A percentile compares a stretch with the other conserved stretches of the same genome.
Conservation (phyloP, 2,329 filamentous ascomycete species). For the Pezizomycotina sp. region DNA sequence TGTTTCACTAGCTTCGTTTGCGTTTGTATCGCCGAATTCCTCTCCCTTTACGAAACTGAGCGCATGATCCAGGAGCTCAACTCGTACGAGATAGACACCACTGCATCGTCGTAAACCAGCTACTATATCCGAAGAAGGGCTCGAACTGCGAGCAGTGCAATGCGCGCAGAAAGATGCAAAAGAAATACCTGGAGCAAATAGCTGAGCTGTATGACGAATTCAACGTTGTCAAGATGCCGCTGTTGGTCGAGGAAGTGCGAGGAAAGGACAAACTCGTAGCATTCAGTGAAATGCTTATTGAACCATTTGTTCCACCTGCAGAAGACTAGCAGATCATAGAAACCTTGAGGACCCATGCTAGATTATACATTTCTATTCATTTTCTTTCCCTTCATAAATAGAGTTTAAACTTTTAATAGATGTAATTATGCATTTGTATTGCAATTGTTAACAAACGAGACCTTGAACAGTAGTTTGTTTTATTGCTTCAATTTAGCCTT, state of each 20-base stretch:
- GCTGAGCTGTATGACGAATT: slow-evolving; percentile 98
- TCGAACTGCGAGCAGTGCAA: slow-evolving; percentile 91
- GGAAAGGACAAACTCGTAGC: slow-evolving; percentile 86
- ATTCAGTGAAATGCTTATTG: slow-evolving; percentile 72
- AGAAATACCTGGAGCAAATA: slow-evolving; percentile 97
- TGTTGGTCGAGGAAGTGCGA: slow-evolving; percentile 86
- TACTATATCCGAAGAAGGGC: slow-evolving; percentile 74
- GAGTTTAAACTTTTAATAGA: too few species aligned
- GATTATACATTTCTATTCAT: neutral
- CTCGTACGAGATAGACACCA: slow-evolving; percentile 92
- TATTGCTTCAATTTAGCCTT: neutral
- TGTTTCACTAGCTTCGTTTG: slow-evolving; percentile 75
- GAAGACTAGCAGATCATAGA: slow-evolving; percentile 27
- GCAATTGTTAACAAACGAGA: too few species aligned
- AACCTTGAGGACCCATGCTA: slow-evolving; percentile 1
- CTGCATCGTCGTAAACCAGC: slow-evolving; percentile 93
- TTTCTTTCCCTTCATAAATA: neutral
- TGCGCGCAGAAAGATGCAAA: slow-evolving; percentile 91
- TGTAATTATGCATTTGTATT: too few species aligned
- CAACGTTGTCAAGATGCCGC: slow-evolving; percentile 95
- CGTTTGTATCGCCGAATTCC: slow-evolving; percentile 94
- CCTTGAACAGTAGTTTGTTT: too few species aligned
- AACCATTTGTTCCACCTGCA: slow-evolving; percentile 53
- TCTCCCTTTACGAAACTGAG: slow-evolving; percentile 95
- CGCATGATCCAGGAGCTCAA: slow-evolving; percentile 98